These are phyloP conservation scores for Aureobasidium sp. DNA, from an alignment of 2,329 filamentous ascomycete species.

Conservation along the genomic window DNA sequence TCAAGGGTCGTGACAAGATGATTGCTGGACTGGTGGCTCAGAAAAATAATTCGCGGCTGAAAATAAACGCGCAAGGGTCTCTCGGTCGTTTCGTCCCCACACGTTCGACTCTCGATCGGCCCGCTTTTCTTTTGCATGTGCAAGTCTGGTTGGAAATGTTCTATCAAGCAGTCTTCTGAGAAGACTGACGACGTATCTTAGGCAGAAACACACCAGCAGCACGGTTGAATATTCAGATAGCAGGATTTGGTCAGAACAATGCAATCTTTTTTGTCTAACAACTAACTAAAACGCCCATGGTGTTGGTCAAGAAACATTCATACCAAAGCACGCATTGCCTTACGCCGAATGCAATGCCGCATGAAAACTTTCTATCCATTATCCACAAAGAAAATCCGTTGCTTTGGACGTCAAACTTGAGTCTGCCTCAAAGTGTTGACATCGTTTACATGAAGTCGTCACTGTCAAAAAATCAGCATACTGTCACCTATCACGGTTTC, in stretches of 20 bases:
- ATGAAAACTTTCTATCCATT: conserved; percentile 2
- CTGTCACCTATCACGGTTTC: not conserved
- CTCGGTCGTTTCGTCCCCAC: not conserved
- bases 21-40: not conserved
- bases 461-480: conserved; percentile 36
- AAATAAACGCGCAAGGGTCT: conserved; percentile 6
- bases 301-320: not conserved
- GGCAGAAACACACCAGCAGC: no score
- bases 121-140: not conserved
- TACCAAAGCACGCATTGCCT: conserved; percentile 7
- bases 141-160: no score
- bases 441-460: conserved; percentile 64
- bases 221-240: no score
- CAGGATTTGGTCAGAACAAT: not conserved
- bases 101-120: not conserved
- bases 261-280: conserved; percentile 4
- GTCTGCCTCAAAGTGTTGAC: not conserved
- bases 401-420: not conserved
- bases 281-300: conserved; percentile 2
- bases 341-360: conserved; percentile 8
- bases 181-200: no score
- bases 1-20: not conserved
- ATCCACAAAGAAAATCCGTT: conserved; percentile 1
- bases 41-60: not conserved
- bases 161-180: no score